Evolutionary conservation across 2,329 filamentous ascomycete species (phyloP).

Genomic region (Stachybotrys echinatus): DNA sequence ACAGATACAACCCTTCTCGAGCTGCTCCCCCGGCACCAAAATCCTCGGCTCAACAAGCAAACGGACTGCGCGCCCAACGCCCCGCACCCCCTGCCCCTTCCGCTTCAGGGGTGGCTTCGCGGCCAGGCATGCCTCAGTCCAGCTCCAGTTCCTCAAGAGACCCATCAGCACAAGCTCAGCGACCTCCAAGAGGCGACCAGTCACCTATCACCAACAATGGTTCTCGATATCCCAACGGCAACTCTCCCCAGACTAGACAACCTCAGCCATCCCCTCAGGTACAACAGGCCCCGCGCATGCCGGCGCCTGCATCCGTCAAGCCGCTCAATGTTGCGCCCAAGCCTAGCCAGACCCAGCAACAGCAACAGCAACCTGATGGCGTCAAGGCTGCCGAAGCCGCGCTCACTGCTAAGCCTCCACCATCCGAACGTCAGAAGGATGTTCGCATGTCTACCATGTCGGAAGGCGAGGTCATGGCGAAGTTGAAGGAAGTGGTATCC

Average conservation of each 20-base stretch:
- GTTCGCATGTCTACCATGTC: constrained; percentile 98
- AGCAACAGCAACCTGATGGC: constrained; percentile 52
- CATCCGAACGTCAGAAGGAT: constrained; percentile 76
- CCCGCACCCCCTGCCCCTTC: constrained; percentile 69
- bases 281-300: constrained; percentile 41
- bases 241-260: constrained; percentile 44
- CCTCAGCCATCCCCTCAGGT: constrained; percentile 39
- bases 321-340: constrained; percentile 74
- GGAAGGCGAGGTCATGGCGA: constrained; percentile 94
- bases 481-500: constrained; percentile 88
- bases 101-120: constrained; percentile 30
- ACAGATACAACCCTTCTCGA: constrained; percentile 80
- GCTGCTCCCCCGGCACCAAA: constrained; percentile 78
- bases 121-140: constrained; percentile 45
- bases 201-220: constrained; percentile 38
- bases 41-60: constrained; percentile 48
- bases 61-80: constrained; percentile 64
- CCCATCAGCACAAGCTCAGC: constrained; percentile 33
- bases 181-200: constrained; percentile 43
- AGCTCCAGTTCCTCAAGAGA: constrained; percentile 41
- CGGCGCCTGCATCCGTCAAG: constrained; percentile 63
- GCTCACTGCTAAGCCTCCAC: constrained; percentile 73
- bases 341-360: constrained; percentile 41
- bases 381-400: constrained; percentile 88
- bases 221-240: constrained; percentile 52